phyloP scores from a whole-genome alignment of 1,139 yeast species.

The Saccharomyces pastorianus region DNA sequence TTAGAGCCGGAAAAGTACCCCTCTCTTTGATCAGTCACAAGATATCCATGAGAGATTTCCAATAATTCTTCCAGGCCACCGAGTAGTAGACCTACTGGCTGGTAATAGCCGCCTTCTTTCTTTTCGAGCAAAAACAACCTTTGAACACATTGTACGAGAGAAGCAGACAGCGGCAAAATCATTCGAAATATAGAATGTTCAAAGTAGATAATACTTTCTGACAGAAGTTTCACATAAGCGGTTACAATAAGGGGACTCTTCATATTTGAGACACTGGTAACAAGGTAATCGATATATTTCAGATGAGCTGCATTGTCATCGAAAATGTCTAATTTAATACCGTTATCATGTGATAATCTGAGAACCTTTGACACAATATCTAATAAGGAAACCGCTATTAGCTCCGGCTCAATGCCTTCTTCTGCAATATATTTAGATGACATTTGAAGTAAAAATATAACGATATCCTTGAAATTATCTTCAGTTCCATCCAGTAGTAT shows the following conservation, averaged over 20 bases:
- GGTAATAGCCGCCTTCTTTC: slow-evolving; percentile 21
- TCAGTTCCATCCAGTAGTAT: slow-evolving; percentile 51
- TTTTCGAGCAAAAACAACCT: slow-evolving; percentile 19
- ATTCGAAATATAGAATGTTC: slow-evolving; percentile 27
- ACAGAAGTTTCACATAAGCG: slow-evolving; percentile 28
- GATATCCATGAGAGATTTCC: slow-evolving; percentile 51
- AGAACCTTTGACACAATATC: slow-evolving; percentile 29
- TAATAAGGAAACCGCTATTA: slow-evolving; percentile 28
- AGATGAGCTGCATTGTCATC: slow-evolving; percentile 27
- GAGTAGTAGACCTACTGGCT: slow-evolving; percentile 43
- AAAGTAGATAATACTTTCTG: slow-evolving; percentile 29
- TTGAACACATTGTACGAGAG: slow-evolving; percentile 25
- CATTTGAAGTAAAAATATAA: slow-evolving; percentile 30
- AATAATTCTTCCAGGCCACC: slow-evolving; percentile 62
- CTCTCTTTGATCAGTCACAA: slow-evolving; percentile 31
- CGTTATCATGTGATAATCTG: slow-evolving; percentile 27
- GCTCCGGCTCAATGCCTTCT: slow-evolving; percentile 22
- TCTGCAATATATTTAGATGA: slow-evolving; percentile 28
- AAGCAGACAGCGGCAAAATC: slow-evolving; percentile 29
- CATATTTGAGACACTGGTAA: slow-evolving; percentile 27
- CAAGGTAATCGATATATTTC: slow-evolving; percentile 30
- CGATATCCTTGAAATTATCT: slow-evolving; percentile 38
- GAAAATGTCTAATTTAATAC: slow-evolving; percentile 27
- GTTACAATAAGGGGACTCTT: slow-evolving; percentile 26
- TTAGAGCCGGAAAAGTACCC: slow-evolving; percentile 15